These are phyloP conservation scores for Fragilaria crotonensis DNA, from an alignment of 108 stramenopile genomes.

Conservation along the genomic window DNA sequence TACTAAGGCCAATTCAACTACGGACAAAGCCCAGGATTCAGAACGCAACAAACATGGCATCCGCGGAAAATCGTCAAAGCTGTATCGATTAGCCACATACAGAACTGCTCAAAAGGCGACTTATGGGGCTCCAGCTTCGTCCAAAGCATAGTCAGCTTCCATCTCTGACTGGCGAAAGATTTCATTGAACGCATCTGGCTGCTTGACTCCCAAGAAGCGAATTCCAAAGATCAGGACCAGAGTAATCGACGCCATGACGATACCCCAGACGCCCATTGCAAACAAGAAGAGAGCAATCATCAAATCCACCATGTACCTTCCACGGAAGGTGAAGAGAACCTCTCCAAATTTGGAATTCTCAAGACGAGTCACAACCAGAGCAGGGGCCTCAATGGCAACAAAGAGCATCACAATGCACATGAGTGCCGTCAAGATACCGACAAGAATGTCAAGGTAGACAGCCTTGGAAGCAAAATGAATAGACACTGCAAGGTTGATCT, in stretches of 20 bases:
- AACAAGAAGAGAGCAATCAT: conserved; percentile 43
- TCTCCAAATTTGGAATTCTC: conserved; percentile 34
- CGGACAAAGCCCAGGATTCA: too few species aligned
- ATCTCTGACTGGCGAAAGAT: conserved; percentile 58
- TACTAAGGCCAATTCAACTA: too few species aligned
- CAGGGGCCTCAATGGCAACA: conserved; percentile 48
- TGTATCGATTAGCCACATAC: too few species aligned
- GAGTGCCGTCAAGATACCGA: conserved; percentile 27
- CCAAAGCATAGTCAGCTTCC: conserved; percentile 14
- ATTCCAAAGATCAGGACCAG: conserved; percentile 58
- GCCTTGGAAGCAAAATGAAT: conserved; percentile 23
- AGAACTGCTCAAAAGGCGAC: too few species aligned
- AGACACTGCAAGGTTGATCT: conserved; percentile 41
- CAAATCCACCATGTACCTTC: conserved; percentile 57
- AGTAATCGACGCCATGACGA: conserved; percentile 35
- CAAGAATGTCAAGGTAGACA: conserved; percentile 37
- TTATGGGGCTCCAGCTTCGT: too few species aligned
- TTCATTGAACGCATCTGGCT: conserved; percentile 63
- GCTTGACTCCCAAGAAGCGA: conserved; percentile 61
- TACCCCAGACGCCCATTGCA: conserved; percentile 52
- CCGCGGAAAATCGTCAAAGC: too few species aligned
- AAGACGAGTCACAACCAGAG: conserved; percentile 24
- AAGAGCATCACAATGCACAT: conserved; percentile 40
- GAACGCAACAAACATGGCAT: too few species aligned
- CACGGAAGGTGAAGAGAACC: conserved; percentile 52